A percentile compares a stretch with the other conserved stretches of the same genome.
Evolutionary conservation across 78 protist genomes (phyloP).

Genomic region (Monocercomonoides exilis): DNA sequence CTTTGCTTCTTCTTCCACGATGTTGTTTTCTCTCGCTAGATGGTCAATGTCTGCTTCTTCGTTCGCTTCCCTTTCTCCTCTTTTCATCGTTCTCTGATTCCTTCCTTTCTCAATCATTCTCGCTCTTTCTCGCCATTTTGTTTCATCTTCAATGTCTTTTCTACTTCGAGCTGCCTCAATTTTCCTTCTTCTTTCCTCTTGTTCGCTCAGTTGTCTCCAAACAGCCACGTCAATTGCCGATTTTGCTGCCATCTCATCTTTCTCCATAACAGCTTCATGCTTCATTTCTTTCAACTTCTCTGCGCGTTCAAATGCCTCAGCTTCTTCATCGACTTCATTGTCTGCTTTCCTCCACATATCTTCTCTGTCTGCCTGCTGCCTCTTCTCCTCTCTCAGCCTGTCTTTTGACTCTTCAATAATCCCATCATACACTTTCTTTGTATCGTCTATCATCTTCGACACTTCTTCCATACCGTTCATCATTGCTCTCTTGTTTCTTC

Average conservation of each 20-base stretch:
- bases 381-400: slow-evolving; percentile 1
- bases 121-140: not conserved
- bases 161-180: too few relatives aligned
- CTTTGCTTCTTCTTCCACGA: not conserved
- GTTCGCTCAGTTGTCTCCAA: not conserved
- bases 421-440: too few relatives aligned
- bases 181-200: slow-evolving; percentile 6
- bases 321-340: not conserved
- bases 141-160: not conserved
- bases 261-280: not conserved
- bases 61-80: slow-evolving; percentile 7
- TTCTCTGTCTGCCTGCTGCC: slow-evolving; percentile 3
- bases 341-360: not conserved
- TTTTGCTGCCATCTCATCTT: not conserved
- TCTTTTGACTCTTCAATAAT: too few relatives aligned
- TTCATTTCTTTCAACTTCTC: not conserved
- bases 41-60: not conserved
- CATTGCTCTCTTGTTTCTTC: slow-evolving; percentile 6
- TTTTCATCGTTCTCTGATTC: not conserved
- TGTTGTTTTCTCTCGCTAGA: not conserved
- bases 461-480: not conserved
- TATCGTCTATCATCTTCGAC: not conserved
- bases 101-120: slow-evolving; percentile 1
- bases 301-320: not conserved
- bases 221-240: not conserved